Evolutionary conservation across 225 moss, liverwort and hornwort genomes (phyloP).

Genomic region (Marchantia polymorpha): DNA sequence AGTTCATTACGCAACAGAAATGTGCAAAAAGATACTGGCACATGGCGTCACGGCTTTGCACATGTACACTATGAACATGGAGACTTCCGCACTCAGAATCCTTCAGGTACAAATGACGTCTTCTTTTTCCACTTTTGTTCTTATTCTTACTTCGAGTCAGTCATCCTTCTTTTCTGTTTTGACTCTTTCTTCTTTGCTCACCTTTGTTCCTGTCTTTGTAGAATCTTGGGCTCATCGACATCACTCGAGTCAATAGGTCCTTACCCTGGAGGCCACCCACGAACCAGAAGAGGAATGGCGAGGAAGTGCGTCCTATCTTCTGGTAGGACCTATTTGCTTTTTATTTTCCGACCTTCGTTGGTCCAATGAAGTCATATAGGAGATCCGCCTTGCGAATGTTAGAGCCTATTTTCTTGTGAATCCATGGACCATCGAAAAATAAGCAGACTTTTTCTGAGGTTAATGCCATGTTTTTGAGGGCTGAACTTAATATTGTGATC

Average conservation of each 20-base stretch:
- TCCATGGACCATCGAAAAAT: background rate
- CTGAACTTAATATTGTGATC: too few relatives aligned
- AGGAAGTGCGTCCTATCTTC: constrained; percentile 94
- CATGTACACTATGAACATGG: constrained; percentile 86
- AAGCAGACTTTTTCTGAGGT: background rate
- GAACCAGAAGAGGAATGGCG: constrained; percentile 70
- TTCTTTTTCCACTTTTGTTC: background rate
- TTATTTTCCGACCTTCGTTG: too few relatives aligned
- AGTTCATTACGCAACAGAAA: constrained; percentile 85
- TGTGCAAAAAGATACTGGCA: constrained; percentile 94
- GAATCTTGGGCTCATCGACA: constrained; percentile 85
- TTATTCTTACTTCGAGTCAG: background rate
- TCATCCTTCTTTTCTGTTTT: background rate
- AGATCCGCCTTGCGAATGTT: background rate
- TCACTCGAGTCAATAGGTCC: constrained; percentile 61
- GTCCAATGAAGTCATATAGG: too few relatives aligned
- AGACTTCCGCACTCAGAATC: constrained; percentile 87
- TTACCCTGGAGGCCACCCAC: constrained; percentile 93
- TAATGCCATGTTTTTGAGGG: background rate
- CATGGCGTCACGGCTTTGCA: constrained; percentile 76
- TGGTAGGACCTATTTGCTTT: constrained; percentile 45
- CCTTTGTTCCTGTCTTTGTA: constrained; percentile 19
- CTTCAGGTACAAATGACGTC: constrained; percentile 58
- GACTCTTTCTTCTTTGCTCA: background rate
- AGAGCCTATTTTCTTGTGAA: background rate